Evolutionary conservation across 768 basidiomycete genomes (phyloP).

Genomic region (Amanita rimosa): DNA sequence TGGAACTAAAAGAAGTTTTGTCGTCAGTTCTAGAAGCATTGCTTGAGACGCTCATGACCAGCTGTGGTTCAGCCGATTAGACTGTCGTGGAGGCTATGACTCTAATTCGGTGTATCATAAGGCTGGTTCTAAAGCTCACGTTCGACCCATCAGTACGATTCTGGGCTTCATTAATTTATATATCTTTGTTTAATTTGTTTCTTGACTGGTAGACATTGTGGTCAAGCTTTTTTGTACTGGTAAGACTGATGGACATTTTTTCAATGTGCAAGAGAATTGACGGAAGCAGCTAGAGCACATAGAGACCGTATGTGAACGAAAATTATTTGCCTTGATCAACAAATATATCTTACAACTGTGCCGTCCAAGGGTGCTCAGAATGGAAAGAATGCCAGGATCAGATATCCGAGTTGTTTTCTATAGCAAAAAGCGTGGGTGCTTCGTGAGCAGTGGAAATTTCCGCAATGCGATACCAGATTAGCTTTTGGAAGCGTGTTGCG

Average conservation of each 20-base stretch:
- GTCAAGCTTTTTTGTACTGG: slow-evolving; percentile 62
- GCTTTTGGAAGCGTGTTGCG: no score
- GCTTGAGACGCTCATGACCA: slow-evolving; percentile 51
- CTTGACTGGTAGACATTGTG: slow-evolving; percentile 44
- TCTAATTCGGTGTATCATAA: slow-evolving; percentile 73
- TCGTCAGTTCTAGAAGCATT: slow-evolving; percentile 64
- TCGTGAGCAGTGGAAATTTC: no score
- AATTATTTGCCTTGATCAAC: slow-evolving; percentile 2
- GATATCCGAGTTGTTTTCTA: slow-evolving; percentile 61
- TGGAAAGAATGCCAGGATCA: slow-evolving; percentile 61
- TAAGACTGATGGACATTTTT: slow-evolving; percentile 14
- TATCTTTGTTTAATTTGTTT: slow-evolving; percentile 8
- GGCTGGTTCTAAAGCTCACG: slow-evolving; percentile 60
- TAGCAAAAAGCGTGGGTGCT: slow-evolving; percentile 9
- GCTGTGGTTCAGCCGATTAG: slow-evolving; percentile 46
- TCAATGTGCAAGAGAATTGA: no score
- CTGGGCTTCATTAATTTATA: slow-evolving; percentile 12
- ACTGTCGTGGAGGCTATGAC: slow-evolving; percentile 62
- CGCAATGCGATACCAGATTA: no score
- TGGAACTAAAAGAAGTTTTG: slow-evolving; percentile 63
- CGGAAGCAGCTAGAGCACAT: slow-evolving; percentile 40
- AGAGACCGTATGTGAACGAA: no score
- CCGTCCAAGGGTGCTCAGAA: slow-evolving; percentile 68
- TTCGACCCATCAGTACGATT: slow-evolving; percentile 50
- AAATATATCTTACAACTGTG: slow-evolving; percentile 57